Percentiles rank a stretch among this genome's conserved stretches.
phyloP scores from a whole-genome alignment of 768 basidiomycete genomes.

The Xerocomus brunneocitrinus region DNA sequence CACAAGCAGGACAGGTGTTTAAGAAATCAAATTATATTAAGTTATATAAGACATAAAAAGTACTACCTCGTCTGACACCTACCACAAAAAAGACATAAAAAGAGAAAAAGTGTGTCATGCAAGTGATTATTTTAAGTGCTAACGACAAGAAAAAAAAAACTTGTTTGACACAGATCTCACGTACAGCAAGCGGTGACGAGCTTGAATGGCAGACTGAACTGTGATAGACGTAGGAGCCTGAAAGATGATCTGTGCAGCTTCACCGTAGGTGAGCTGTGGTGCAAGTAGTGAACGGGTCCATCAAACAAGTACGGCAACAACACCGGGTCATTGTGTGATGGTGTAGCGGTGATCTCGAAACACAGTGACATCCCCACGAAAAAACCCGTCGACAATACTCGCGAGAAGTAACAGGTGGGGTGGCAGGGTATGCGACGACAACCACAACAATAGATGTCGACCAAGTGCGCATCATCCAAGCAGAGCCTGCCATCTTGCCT shows the following conservation, averaged over 20 bases:
- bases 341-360: slow-evolving; percentile 52
- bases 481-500: slow-evolving; percentile 91
- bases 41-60: too few relatives aligned
- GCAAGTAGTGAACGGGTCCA: slow-evolving; percentile 67
- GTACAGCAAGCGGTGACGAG: slow-evolving; percentile 70
- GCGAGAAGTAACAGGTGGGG: slow-evolving; percentile 80
- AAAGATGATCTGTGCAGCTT: too few relatives aligned
- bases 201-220: slow-evolving; percentile 66
- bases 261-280: too few relatives aligned
- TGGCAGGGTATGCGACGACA: slow-evolving; percentile 80
- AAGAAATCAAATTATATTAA: too few relatives aligned
- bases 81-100: too few relatives aligned
- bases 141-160: too few relatives aligned
- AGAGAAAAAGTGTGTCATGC: too few relatives aligned
- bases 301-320: slow-evolving; percentile 60
- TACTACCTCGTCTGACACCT: too few relatives aligned
- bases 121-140: too few relatives aligned
- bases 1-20: too few relatives aligned
- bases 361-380: background rate
- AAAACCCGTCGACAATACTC: slow-evolving; percentile 21
- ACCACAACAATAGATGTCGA: slow-evolving; percentile 82
- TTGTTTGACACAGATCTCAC: slow-evolving; percentile 56
- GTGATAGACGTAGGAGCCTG: too few relatives aligned
- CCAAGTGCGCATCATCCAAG: slow-evolving; percentile 76
- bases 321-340: slow-evolving; percentile 39